Percentiles rank a stretch among this genome's conserved stretches.
Evolutionary conservation across 1,139 yeast genomes (phyloP).

Genomic region (Sugiyamaella castrensis): DNA sequence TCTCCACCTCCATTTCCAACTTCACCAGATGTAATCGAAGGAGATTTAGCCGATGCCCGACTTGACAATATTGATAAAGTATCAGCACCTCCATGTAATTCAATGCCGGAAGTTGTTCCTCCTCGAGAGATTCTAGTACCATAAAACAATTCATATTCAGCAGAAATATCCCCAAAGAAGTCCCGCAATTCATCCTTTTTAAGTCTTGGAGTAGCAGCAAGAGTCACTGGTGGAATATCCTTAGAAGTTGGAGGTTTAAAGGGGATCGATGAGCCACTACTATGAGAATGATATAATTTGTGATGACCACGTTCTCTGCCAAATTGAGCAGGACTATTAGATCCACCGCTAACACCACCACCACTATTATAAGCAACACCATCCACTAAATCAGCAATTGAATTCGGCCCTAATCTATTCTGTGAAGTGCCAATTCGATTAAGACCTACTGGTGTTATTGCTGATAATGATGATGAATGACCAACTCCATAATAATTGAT

Average conservation of each 20-base stretch:
- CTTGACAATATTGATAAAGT: conserved; percentile 20
- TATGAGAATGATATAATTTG: not conserved
- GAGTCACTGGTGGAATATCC: conserved; percentile 81
- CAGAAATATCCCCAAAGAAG: conserved; percentile 48
- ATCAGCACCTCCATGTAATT: conserved; percentile 13
- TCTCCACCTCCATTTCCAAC: not conserved
- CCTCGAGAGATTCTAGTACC: conserved; percentile 15
- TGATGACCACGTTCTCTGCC: not conserved
- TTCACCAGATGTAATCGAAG: not conserved
- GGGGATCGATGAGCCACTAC: conserved; percentile 34
- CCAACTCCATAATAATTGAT: conserved; percentile 7
- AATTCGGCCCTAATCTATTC: conserved; percentile 64
- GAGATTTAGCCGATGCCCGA: conserved; percentile 15
- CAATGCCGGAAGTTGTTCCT: conserved; percentile 2
- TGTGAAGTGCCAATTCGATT: conserved; percentile 37
- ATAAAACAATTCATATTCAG: conserved; percentile 47
- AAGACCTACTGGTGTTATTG: conserved; percentile 24
- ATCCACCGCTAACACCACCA: not conserved
- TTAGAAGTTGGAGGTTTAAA: conserved; percentile 67
- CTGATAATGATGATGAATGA: conserved; percentile 11
- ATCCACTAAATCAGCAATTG: conserved; percentile 69
- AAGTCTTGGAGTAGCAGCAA: conserved; percentile 57
- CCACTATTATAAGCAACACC: conserved; percentile 20
- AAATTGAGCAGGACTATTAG: conserved; percentile 1
- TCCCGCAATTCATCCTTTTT: conserved; percentile 46